A percentile compares a stretch with the other conserved stretches of the same genome.
Evolutionary conservation across 202 grass and related monocot species (phyloP).

Genomic region (Saccharum hybrid): DNA sequence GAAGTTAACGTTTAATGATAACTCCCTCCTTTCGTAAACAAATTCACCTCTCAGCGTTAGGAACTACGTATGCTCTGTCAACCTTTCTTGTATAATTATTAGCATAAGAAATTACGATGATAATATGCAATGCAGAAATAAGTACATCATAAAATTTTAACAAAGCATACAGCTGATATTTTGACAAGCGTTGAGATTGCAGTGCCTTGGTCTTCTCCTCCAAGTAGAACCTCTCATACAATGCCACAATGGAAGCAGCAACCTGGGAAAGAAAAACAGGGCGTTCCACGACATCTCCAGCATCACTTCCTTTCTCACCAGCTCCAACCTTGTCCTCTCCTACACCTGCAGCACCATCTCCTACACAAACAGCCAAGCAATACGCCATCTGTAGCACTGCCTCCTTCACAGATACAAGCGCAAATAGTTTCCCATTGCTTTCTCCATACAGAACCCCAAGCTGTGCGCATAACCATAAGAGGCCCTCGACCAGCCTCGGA

Average conservation of each 20-base stretch:
- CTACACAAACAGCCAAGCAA: slow-evolving; percentile 38
- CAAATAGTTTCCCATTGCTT: slow-evolving; percentile 55
- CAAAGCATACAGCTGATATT: slow-evolving; percentile 77
- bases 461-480: slow-evolving; percentile 65
- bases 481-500: slow-evolving; percentile 55
- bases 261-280: slow-evolving; percentile 70
- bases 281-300: neutral
- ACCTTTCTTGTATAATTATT: slow-evolving; percentile 13
- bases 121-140: slow-evolving; percentile 27
- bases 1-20: neutral
- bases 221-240: slow-evolving; percentile 70
- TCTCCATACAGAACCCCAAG: slow-evolving; percentile 71
- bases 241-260: slow-evolving; percentile 63
- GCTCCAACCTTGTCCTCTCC: slow-evolving; percentile 23
- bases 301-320: slow-evolving; percentile 37
- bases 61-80: neutral
- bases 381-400: slow-evolving; percentile 54
- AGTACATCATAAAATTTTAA: slow-evolving; percentile 25
- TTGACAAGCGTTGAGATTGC: slow-evolving; percentile 49
- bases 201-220: slow-evolving; percentile 65
- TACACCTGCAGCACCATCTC: slow-evolving; percentile 25
- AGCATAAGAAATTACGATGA: slow-evolving; percentile 4
- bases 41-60: neutral
- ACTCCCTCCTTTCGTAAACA: neutral
- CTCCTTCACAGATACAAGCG: slow-evolving; percentile 59